Percentiles rank a stretch among this genome's conserved stretches.
Evolutionary conservation across 371 early-diverging fungal genomes (phyloP).

Genomic region (Circinella minor): DNA sequence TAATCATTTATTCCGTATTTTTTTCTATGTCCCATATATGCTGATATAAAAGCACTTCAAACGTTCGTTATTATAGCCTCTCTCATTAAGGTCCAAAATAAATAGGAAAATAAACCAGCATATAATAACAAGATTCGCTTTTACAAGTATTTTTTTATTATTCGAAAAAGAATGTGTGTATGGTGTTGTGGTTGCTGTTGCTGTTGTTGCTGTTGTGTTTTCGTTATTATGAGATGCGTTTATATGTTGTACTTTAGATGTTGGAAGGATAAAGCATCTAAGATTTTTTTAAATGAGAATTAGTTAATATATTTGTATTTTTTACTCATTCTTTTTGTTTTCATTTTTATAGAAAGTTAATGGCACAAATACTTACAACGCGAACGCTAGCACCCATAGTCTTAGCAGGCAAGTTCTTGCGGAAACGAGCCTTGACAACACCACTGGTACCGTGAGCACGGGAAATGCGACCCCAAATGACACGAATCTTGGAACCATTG

Average conservation of each 20-base stretch:
- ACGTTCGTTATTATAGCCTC: no score
- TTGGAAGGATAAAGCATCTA: constrained; percentile 19
- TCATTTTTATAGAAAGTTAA: no score
- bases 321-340: no score
- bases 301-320: not conserved
- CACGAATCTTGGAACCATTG: constrained; percentile 92
- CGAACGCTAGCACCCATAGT: constrained; percentile 92
- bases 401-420: constrained; percentile 94
- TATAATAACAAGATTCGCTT: not conserved
- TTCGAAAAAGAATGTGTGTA: not conserved
- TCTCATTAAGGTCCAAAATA: no score
- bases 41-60: no score
- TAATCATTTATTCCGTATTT: no score
- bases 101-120: no score
- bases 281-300: not conserved
- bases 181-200: not conserved
- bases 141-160: not conserved
- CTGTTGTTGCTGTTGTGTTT: not conserved
- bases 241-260: constrained; percentile 1
- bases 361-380: constrained; percentile 65
- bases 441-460: constrained; percentile 96
- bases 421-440: constrained; percentile 96
- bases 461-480: constrained; percentile 97
- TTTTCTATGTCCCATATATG: no score
- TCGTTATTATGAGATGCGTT: not conserved